Evolutionary conservation across 768 basidiomycete species (phyloP).

Genomic region (Suillus subluteus): DNA sequence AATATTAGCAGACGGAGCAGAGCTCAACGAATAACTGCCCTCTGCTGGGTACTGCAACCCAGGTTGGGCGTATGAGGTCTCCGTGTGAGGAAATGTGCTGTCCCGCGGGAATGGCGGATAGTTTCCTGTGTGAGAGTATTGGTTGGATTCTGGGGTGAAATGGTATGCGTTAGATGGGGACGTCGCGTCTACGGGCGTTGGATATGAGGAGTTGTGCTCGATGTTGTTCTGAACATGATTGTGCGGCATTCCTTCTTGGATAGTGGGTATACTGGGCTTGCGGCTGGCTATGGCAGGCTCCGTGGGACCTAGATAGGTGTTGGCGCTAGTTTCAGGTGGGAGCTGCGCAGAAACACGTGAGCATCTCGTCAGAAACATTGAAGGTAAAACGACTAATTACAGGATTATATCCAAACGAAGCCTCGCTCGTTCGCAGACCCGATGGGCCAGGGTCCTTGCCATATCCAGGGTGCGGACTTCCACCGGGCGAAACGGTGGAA

Average conservation of each 20-base stretch:
- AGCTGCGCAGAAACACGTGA: slow-evolving; percentile 3
- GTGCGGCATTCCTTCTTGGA: slow-evolving; percentile 24
- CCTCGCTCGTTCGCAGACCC: slow-evolving; percentile 25
- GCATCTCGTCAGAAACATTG: not conserved
- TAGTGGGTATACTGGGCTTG: slow-evolving; percentile 24
- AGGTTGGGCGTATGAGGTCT: slow-evolving; percentile 11
- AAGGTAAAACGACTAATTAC: slow-evolving; percentile 16
- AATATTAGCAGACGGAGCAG: slow-evolving; percentile 14
- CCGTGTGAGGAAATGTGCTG: slow-evolving; percentile 8
- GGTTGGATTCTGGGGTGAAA: slow-evolving; percentile 7
- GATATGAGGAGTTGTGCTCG: slow-evolving; percentile 15
- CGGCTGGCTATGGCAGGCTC: slow-evolving; percentile 27
- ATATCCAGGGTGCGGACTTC: slow-evolving; percentile 35
- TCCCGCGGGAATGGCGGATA: slow-evolving; percentile 23
- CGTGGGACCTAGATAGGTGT: slow-evolving; percentile 28
- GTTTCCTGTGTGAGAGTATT: slow-evolving; percentile 17
- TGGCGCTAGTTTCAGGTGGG: slow-evolving; percentile 7
- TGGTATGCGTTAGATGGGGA: slow-evolving; percentile 24
- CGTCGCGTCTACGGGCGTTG: slow-evolving; percentile 20
- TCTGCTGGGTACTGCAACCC: slow-evolving; percentile 27
- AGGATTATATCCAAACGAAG: slow-evolving; percentile 29
- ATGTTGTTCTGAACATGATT: slow-evolving; percentile 25
- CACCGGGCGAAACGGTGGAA: slow-evolving; percentile 47
- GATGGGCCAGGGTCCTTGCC: slow-evolving; percentile 28
- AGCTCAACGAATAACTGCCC: slow-evolving; percentile 17